Evolutionary conservation across 106 monocot genomes (phyloP), one percentile per base, ranked within the genome.

Genomic region (Gastrodia elata): DNA sequence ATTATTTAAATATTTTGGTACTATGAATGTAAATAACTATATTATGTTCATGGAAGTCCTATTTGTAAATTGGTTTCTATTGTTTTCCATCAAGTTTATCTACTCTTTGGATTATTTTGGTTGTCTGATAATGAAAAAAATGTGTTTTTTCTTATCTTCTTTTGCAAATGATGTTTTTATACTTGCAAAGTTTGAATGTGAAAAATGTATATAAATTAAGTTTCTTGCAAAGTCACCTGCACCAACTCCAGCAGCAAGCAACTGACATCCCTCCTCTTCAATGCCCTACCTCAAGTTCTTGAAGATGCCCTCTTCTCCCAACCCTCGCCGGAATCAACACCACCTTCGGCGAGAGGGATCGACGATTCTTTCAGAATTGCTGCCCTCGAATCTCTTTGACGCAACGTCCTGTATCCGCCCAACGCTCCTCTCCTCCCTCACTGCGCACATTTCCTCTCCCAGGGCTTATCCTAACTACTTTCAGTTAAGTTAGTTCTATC

Each of bases 231-330:
- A 85, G 87, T 59, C 81, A 82, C 42, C 85, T 81, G 16, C 82
- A 84, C 56, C 85, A 85, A 43, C 91, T 85, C 33, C 91, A 94
- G 43, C 94, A 91, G 42, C 91, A n/a, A n/a, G n/a, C n/a, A 95
- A 74, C 79, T 92, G 8, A 78, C 76, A 20, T 76, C 91, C 5
- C 85, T 91, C 72, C 85, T 95, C 78, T 87, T 90, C 43, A 85
- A 87, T 57, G 95, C 94, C 22, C 75, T 77, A 15, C 74, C 86
- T 5, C 67, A 73, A 28, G 8, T 64, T 7, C 18, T 56, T 68
- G 6, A 68, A 59, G 67, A 22, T 44, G 70, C 58, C 69, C 39
- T 38, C 30, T 16, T 74, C 48, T 8, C 34, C 41, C 20, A 76
- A 8, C 8, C 82, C 33, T 73, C 83, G 28, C 22, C 57, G 20